Evolutionary conservation across 2,329 filamentous ascomycete genomes (phyloP), one percentile per base, ranked within the genome.

Genomic region (Neurospora crassa): DNA sequence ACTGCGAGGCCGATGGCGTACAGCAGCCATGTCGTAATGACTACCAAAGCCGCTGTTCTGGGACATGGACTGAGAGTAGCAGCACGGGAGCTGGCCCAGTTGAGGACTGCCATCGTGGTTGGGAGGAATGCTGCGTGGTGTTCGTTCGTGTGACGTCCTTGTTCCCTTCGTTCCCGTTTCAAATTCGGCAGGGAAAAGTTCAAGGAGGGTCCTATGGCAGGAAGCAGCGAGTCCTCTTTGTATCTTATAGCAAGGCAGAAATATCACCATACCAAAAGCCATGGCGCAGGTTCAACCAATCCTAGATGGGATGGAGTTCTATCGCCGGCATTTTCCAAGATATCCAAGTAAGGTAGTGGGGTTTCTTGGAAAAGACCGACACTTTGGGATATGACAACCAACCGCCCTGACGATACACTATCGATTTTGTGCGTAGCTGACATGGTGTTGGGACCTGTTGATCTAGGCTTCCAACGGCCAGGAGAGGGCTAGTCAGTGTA

Each of bases 1-100:
- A 70, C 5, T 18, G 40, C 69, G 7, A 45, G 68, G 2, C 24
- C 3, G 16, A 11, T 24, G 5, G 83, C 81, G 14, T 83, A 82
- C 20, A 59, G 47, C 24, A 59, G 47, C 47, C 47, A 59, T 59
- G 47, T 29, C 10, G 2, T 8, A 59, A 29, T 59, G 24, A 29
- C 47, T 4, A 59, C 20, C 20, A 59, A 8, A 59, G 47, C 24
- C 3, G 47, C 12, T 59, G 24, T 29, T 6, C 24, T 14, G 24
- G 47, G 47, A 29, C 29, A 29, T 29, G 29, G 4, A 59, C 47
- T 29, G 47, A 59, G 12, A 16, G 47, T 59, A 2, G 11, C 47
- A 59, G 47, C 20, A 29, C 47, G 47, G 24, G 47, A 29, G 47
- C 47, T 59, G 47, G 47, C 47, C 47, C 47, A 59, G 47, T 59